phyloP scores from a whole-genome alignment of 352 stramenopile genomes.

The Phytophthora aleatoria region DNA sequence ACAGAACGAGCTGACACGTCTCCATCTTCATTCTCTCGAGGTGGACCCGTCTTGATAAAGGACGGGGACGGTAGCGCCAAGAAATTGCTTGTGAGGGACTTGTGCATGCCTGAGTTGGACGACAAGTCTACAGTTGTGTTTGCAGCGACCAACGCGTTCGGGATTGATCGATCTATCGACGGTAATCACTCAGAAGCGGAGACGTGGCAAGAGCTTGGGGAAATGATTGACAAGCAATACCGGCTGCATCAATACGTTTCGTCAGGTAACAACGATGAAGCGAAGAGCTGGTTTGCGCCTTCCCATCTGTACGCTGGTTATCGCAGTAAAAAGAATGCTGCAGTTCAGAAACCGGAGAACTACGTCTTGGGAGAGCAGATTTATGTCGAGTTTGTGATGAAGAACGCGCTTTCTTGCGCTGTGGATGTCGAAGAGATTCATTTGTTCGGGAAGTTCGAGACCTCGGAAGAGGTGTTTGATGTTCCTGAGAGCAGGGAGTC shows the following conservation, averaged over 20 bases:
- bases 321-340: conserved; percentile 54
- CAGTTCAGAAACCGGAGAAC: conserved; percentile 52
- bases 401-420: conserved; percentile 83
- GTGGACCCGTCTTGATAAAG: conserved; percentile 35
- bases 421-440: conserved; percentile 85
- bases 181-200: conserved; percentile 60
- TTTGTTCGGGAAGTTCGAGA: conserved; percentile 77
- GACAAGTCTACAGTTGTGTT: conserved; percentile 86
- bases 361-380: conserved; percentile 80
- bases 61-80: conserved; percentile 42
- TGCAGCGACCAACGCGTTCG: conserved; percentile 70
- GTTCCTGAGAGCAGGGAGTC: conserved; percentile 44
- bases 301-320: conserved; percentile 59
- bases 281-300: conserved; percentile 57
- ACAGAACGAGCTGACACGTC: conserved; percentile 33
- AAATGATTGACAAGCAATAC: conserved; percentile 66
- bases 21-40: conserved; percentile 21
- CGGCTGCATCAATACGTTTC: conserved; percentile 63
- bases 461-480: conserved; percentile 38
- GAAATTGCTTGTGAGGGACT: conserved; percentile 70
- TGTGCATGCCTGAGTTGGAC: conserved; percentile 84
- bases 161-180: conserved; percentile 75
- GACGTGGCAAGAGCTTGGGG: conserved; percentile 63
- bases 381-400: conserved; percentile 90
- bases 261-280: conserved; percentile 17